These are phyloP conservation scores for Ustilago nuda DNA, from an alignment of 1,284 basidiomycete species.

Conservation along the genomic window DNA sequence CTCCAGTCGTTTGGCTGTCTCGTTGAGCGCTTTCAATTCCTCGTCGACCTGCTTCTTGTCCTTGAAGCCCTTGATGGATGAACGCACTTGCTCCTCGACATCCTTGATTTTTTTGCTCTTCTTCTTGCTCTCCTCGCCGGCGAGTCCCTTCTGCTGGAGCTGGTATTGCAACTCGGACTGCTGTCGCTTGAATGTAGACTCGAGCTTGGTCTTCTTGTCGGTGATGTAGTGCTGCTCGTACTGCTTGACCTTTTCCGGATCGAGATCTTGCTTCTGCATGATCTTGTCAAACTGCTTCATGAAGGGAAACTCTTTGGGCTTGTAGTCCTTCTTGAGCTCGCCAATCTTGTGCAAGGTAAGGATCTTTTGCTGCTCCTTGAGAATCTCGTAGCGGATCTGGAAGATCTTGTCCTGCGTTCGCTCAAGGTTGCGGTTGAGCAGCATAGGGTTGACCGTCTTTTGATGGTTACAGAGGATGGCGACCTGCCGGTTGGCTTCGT, in stretches of 20 bases:
- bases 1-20: slow-evolving; percentile 80
- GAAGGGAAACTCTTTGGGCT: slow-evolving; percentile 76
- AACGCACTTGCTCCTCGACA: slow-evolving; percentile 53
- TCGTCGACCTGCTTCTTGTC: slow-evolving; percentile 70
- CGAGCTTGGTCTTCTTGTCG: slow-evolving; percentile 77
- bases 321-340: slow-evolving; percentile 73
- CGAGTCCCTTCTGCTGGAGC: slow-evolving; percentile 49
- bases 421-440: slow-evolving; percentile 58
- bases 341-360: slow-evolving; percentile 72
- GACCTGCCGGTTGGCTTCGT: slow-evolving; percentile 68
- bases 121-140: slow-evolving; percentile 42
- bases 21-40: slow-evolving; percentile 78
- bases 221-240: slow-evolving; percentile 79
- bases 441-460: slow-evolving; percentile 66
- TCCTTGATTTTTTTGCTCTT: slow-evolving; percentile 57
- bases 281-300: slow-evolving; percentile 68
- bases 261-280: slow-evolving; percentile 89
- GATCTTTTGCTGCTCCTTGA: slow-evolving; percentile 68
- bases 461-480: slow-evolving; percentile 69
- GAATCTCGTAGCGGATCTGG: slow-evolving; percentile 65
- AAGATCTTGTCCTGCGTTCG: slow-evolving; percentile 60
- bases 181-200: slow-evolving; percentile 75
- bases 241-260: slow-evolving; percentile 86
- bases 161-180: slow-evolving; percentile 64
- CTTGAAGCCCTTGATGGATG: slow-evolving; percentile 54